Percentiles rank a stretch among this genome's conserved stretches.
These are phyloP conservation scores for Crucihimalaya himalaica DNA, from an alignment of 345 rosid species.

Conservation along the genomic window DNA sequence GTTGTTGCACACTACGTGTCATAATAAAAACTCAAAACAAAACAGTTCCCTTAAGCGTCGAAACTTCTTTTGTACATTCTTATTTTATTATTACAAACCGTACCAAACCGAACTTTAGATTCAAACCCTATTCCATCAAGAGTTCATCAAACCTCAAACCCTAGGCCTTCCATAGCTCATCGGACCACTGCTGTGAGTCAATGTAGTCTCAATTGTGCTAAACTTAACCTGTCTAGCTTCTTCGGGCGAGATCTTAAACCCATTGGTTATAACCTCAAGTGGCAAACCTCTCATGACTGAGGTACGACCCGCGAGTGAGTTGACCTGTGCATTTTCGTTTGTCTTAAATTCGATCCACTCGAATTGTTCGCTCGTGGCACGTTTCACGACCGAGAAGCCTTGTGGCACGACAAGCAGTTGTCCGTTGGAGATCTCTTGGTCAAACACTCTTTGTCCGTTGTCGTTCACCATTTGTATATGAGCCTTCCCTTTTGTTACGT, in stretches of 20 bases:
- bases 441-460: conserved; percentile 59
- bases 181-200: conserved; percentile 30
- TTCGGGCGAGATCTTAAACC: conserved; percentile 26
- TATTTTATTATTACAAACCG: conserved; percentile 18
- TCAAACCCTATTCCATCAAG: neutral
- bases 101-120: conserved; percentile 6
- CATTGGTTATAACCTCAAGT: conserved; percentile 31
- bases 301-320: conserved; percentile 39
- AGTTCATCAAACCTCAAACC: conserved; percentile 19
- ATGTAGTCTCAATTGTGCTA: conserved; percentile 34
- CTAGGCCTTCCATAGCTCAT: conserved; percentile 28
- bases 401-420: conserved; percentile 65
- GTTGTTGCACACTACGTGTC: conserved; percentile 19
- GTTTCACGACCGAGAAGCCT: conserved; percentile 54
- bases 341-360: conserved; percentile 71
- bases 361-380: conserved; percentile 49
- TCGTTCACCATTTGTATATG: conserved; percentile 63
- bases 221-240: conserved; percentile 37
- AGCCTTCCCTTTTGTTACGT: conserved; percentile 54
- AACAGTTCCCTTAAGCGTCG: conserved; percentile 16
- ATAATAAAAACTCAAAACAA: conserved; percentile 21
- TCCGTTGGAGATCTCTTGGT: conserved; percentile 49
- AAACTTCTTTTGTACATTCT: conserved; percentile 27
- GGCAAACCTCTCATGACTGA: conserved; percentile 37
- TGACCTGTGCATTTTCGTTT: conserved; percentile 39